Percentiles rank a stretch among this genome's conserved stretches.
Conservation (phyloP, 768 basidiomycete species). For the Tricholoma flavovirens region DNA sequence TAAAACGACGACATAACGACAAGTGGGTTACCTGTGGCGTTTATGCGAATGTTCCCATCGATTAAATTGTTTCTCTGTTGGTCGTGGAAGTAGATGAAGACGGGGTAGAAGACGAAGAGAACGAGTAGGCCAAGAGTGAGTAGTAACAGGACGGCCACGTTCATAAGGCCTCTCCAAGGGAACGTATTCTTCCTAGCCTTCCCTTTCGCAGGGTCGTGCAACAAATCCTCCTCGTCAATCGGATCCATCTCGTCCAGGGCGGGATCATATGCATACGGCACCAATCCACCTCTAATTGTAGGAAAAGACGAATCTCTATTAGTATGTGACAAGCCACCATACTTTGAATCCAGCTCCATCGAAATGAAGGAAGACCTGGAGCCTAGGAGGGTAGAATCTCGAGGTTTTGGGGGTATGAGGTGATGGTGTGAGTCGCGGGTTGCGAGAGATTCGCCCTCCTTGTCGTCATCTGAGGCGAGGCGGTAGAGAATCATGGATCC, state of each 20-base stretch:
- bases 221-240: constrained; percentile 66
- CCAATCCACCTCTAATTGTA: constrained; percentile 32
- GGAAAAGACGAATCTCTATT: constrained; percentile 16
- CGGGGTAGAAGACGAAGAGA: constrained; percentile 82
- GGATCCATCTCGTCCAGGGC: constrained; percentile 47
- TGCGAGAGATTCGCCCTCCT: neutral
- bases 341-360: constrained; percentile 13
- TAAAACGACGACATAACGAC: no score
- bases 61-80: constrained; percentile 36
- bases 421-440: constrained; percentile 7
- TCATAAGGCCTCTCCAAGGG: constrained; percentile 48
- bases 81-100: constrained; percentile 45
- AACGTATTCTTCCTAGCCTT: constrained; percentile 28
- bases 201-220: constrained; percentile 56
- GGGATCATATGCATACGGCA: constrained; percentile 73
- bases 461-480: constrained; percentile 18
- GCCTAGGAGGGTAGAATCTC: constrained; percentile 14
- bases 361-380: constrained; percentile 12
- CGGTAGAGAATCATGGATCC: constrained; percentile 24
- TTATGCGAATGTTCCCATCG: constrained; percentile 61
- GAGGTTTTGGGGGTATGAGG: constrained; percentile 8
- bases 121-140: constrained; percentile 57
- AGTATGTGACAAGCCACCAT: constrained; percentile 2
- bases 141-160: constrained; percentile 61
- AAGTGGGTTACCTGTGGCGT: constrained; percentile 36